These are phyloP conservation scores for Apiotrichum sp. DNA, from an alignment of 1,284 basidiomycete species.

Conservation along the genomic window DNA sequence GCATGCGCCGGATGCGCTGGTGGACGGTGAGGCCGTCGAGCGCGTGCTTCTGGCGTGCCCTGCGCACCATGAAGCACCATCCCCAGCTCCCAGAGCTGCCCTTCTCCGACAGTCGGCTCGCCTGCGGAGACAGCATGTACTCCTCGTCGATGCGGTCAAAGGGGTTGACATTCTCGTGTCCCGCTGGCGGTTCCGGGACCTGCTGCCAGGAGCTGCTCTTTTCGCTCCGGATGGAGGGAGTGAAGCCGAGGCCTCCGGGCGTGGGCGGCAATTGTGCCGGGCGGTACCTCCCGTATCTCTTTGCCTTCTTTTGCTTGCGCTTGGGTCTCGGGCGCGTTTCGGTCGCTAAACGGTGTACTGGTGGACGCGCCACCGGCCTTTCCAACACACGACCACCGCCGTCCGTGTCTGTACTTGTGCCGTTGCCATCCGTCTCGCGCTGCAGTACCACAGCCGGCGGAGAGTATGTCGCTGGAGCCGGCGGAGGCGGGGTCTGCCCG, in stretches of 20 bases:
- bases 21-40: slow-evolving; percentile 24
- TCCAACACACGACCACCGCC: neutral
- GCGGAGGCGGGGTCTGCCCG: too few relatives aligned
- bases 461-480: too few relatives aligned
- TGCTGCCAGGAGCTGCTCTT: neutral
- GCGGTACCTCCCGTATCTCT: slow-evolving; percentile 4
- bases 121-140: slow-evolving; percentile 4
- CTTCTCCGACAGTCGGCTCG: slow-evolving; percentile 4
- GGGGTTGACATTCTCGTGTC: slow-evolving; percentile 17
- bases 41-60: neutral
- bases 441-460: too few relatives aligned
- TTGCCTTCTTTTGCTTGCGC: neutral
- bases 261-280: slow-evolving; percentile 13
- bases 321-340: too few relatives aligned
- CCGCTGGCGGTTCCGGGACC: neutral
- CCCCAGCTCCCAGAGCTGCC: neutral
- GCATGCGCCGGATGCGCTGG: slow-evolving; percentile 38
- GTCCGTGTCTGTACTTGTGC: neutral
- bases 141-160: slow-evolving; percentile 22
- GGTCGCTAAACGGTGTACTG: too few relatives aligned
- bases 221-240: neutral
- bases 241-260: slow-evolving; percentile 6
- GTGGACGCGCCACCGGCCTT: neutral
- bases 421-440: neutral
- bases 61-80: neutral